A percentile compares a stretch with the other conserved stretches of the same genome.
Evolutionary conservation across 2,329 filamentous ascomycete genomes (phyloP).

Genomic region (Aspergillus sp.): DNA sequence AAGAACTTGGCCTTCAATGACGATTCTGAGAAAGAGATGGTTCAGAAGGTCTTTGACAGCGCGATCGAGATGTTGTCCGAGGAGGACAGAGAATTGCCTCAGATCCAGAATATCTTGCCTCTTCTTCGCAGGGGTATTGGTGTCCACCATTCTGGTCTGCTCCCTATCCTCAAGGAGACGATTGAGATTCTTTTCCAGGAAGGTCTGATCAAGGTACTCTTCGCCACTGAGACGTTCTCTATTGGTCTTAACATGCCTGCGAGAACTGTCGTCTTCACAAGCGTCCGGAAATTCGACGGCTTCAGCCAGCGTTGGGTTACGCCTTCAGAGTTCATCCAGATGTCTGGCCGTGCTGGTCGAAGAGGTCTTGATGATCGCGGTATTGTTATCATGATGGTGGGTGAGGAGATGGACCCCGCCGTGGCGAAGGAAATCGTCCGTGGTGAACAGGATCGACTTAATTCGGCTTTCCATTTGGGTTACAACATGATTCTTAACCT

Average conservation of each 20-base stretch:
- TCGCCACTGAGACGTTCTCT: slow-evolving; percentile 97
- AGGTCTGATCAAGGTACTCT: slow-evolving; percentile 94
- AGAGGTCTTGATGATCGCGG: slow-evolving; percentile 95
- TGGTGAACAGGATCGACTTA: slow-evolving; percentile 93
- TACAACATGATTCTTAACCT: slow-evolving; percentile 99
- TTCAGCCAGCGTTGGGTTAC: slow-evolving; percentile 78
- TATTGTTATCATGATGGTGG: slow-evolving; percentile 99
- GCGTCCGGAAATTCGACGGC: slow-evolving; percentile 93
- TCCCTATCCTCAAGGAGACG: slow-evolving; percentile 96
- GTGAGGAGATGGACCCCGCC: slow-evolving; percentile 91
- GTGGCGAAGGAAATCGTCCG: slow-evolving; percentile 95
- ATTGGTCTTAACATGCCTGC: slow-evolving; percentile 99
- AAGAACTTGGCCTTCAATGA: slow-evolving; percentile 91
- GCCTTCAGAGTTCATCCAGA: slow-evolving; percentile 95
- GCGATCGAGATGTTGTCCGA: slow-evolving; percentile 91
- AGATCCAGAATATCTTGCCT: slow-evolving; percentile 88
- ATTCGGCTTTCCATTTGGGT: slow-evolving; percentile 94
- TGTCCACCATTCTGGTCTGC: slow-evolving; percentile 91
- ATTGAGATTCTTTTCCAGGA: slow-evolving; percentile 99
- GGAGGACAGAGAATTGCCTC: slow-evolving; percentile 82
- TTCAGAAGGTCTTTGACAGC: slow-evolving; percentile 88
- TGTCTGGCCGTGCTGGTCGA: slow-evolving; percentile 96
- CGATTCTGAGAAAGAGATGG: slow-evolving; percentile 91
- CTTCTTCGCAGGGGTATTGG: slow-evolving; percentile 89
- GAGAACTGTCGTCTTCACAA: slow-evolving; percentile 98